phyloP scores from a whole-genome alignment of 2,329 filamentous ascomycete genomes.

The Epichloe gansuensis region DNA sequence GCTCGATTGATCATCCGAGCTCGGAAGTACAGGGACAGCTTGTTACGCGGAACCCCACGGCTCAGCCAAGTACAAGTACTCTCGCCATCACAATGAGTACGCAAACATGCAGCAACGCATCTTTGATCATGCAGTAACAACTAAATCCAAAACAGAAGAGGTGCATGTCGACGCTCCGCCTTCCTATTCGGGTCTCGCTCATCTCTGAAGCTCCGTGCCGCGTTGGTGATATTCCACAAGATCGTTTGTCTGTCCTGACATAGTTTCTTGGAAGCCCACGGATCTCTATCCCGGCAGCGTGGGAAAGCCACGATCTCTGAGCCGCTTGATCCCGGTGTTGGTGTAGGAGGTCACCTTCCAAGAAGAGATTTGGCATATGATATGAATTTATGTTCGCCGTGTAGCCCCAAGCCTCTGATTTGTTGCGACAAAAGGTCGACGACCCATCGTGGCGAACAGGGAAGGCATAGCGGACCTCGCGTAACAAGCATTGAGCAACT shows the following conservation, averaged over 20 bases:
- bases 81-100: no score
- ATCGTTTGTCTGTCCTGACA: background rate
- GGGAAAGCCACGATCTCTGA: background rate
- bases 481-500: background rate
- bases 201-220: background rate
- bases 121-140: no score
- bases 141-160: no score
- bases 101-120: no score
- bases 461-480: background rate
- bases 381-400: background rate
- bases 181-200: background rate
- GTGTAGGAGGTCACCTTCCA: background rate
- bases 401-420: background rate
- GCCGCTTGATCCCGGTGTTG: background rate
- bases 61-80: no score
- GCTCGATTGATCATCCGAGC: no score
- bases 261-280: background rate
- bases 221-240: background rate
- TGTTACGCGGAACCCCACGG: no score
- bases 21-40: no score
- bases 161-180: conserved; percentile 4
- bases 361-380: background rate
- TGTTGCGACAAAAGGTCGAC: background rate
- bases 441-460: background rate
- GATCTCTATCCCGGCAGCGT: background rate